Evolutionary conservation across 2,329 filamentous ascomycete species (phyloP).

Genomic region (Apiospora marii): DNA sequence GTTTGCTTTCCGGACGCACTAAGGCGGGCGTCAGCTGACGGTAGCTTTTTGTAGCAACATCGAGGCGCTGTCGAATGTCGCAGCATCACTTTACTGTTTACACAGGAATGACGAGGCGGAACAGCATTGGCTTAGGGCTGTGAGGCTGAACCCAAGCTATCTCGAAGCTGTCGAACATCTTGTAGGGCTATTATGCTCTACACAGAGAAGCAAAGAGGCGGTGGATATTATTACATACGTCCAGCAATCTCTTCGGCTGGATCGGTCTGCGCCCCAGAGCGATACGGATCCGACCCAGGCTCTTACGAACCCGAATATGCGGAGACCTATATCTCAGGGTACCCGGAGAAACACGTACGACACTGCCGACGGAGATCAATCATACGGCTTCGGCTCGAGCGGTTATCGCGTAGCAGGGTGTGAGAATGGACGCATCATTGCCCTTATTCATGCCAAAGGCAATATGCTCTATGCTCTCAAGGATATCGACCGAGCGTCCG

Average conservation of each 20-base stretch:
- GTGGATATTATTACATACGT: constrained; percentile 87
- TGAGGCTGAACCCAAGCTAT: constrained; percentile 83
- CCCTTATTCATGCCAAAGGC: constrained; percentile 96
- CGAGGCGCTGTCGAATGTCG: constrained; percentile 92
- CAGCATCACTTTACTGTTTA: constrained; percentile 86
- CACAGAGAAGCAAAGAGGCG: constrained; percentile 82
- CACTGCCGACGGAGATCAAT: constrained; percentile 2
- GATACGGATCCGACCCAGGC: constrained; percentile 33
- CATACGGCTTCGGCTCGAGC: constrained; percentile 71
- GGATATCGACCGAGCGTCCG: constrained; percentile 80
- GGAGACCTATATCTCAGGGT: neutral
- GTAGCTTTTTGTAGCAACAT: constrained; percentile 68
- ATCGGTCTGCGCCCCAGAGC: constrained; percentile 39
- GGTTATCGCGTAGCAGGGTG: constrained; percentile 84
- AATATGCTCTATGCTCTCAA: constrained; percentile 95
- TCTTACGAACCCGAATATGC: neutral
- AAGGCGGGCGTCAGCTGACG: constrained; percentile 10
- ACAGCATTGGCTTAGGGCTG: constrained; percentile 83
- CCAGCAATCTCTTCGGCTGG: constrained; percentile 72
- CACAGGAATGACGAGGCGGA: constrained; percentile 85
- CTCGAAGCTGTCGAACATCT: constrained; percentile 96
- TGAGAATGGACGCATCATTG: constrained; percentile 92
- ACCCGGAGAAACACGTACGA: neutral
- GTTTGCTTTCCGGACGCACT: constrained; percentile 33
- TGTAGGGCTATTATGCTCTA: constrained; percentile 83